A percentile compares a stretch with the other conserved stretches of the same genome.
Conservation (phyloP, 495 filamentous ascomycete genomes). For the Aspergillus funiculosus region DNA sequence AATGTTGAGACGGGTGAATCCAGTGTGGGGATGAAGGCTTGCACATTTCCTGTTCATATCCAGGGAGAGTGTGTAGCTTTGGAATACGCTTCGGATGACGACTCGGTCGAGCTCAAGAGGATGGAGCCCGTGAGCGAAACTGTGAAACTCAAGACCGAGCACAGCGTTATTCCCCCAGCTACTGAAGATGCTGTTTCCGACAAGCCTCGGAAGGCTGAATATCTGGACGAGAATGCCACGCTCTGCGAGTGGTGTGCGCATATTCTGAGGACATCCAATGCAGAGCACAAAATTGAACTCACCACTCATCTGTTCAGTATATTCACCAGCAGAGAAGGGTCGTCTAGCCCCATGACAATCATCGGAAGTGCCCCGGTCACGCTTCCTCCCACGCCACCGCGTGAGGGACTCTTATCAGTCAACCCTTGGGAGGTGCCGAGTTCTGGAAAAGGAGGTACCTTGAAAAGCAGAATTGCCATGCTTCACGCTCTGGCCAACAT, state of each 20-base stretch:
- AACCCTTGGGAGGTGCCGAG: conserved; percentile 41
- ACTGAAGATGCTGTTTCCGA: neutral
- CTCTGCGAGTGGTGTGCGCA: conserved; percentile 50
- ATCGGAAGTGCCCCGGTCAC: conserved; percentile 30
- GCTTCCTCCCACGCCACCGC: conserved; percentile 42
- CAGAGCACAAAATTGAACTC: conserved; percentile 50
- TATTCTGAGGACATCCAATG: conserved; percentile 45
- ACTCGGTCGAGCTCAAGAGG: conserved; percentile 23
- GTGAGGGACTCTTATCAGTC: conserved; percentile 39
- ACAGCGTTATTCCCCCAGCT: neutral
- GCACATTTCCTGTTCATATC: conserved; percentile 45
- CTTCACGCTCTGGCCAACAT: conserved; percentile 50
- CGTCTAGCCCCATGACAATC: conserved; percentile 41
- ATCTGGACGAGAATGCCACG: conserved; percentile 41
- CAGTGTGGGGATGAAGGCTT: conserved; percentile 48
- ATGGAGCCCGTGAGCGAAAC: conserved; percentile 47
- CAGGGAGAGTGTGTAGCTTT: conserved; percentile 33
- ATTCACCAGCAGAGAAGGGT: conserved; percentile 37
- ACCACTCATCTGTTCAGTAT: conserved; percentile 43
- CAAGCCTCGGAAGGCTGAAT: conserved; percentile 18
- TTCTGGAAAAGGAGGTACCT: conserved; percentile 38
- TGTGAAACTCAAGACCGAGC: conserved; percentile 40
- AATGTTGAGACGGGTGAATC: conserved; percentile 53
- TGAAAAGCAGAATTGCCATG: conserved; percentile 48
- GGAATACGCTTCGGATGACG: conserved; percentile 24